Percentiles rank a stretch among this genome's conserved stretches.
Conservation (phyloP, 305 asterid genomes). For the Nicotiana rustica region DNA sequence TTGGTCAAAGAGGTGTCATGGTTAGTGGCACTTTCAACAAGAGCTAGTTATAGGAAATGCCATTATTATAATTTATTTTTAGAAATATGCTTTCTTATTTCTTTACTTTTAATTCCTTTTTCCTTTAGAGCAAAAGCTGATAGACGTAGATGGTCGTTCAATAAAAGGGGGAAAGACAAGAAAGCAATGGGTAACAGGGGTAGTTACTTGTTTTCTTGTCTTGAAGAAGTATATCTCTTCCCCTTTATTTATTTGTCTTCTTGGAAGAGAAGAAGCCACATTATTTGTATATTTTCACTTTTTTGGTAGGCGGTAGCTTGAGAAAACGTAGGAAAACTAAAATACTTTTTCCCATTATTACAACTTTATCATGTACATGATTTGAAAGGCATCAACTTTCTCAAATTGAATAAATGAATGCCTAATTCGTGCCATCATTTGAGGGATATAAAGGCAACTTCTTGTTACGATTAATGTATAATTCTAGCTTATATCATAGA, state of each 20-base stretch:
- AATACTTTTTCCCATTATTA: not conserved
- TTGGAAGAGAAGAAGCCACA: constrained; percentile 16
- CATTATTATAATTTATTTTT: not conserved
- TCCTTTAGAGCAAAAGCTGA: not conserved
- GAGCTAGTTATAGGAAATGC: not conserved
- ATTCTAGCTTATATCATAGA: not conserved
- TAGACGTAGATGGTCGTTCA: constrained; percentile 11
- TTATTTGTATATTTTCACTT: not conserved
- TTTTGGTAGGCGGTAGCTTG: not conserved
- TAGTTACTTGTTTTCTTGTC: constrained; percentile 28
- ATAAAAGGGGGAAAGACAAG: constrained; percentile 16
- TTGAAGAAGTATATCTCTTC: constrained; percentile 29
- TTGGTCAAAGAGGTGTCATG: constrained; percentile 25
- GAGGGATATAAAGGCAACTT: not conserved
- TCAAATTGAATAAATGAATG: not conserved
- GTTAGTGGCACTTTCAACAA: constrained; percentile 23
- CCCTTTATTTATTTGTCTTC: constrained; percentile 30
- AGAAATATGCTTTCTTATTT: not conserved
- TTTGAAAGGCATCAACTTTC: constrained; percentile 25
- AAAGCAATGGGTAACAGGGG: constrained; percentile 20
- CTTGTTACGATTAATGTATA: not conserved
- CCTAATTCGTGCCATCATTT: constrained; percentile 14
- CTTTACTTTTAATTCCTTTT: not conserved
- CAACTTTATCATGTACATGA: constrained; percentile 3
- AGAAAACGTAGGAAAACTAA: constrained; percentile 26